Conservation (phyloP, 495 filamentous ascomycete genomes). For the Annulohypoxylon maeteangense region DNA sequence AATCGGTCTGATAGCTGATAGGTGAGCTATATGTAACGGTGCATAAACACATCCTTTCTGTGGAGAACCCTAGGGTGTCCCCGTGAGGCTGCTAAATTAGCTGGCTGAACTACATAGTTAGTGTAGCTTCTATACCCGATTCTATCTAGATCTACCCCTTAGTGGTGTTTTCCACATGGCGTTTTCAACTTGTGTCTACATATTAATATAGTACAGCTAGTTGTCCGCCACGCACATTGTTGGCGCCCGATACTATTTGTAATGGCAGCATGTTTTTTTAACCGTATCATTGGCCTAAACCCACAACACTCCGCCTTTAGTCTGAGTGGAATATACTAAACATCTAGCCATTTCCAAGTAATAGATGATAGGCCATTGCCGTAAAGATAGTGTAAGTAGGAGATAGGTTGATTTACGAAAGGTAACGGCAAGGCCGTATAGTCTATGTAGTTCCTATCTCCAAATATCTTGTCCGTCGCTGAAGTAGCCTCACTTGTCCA, state of each 20-base stretch:
- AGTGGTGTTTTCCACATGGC: background rate
- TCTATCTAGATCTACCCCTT: constrained; percentile 27
- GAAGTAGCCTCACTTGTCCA: background rate
- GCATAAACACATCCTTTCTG: constrained; percentile 1
- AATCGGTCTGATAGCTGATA: background rate
- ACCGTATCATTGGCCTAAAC: constrained; percentile 10
- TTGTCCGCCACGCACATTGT: background rate
- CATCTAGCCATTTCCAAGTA: background rate
- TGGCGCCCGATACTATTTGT: constrained; percentile 26
- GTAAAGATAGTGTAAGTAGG: constrained; percentile 15
- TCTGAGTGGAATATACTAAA: constrained; percentile 8
- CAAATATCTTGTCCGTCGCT: background rate
- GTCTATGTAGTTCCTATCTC: background rate
- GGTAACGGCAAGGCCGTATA: background rate
- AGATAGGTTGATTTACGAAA: constrained; percentile 19
- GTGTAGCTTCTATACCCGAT: constrained; percentile 22
- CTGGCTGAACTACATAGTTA: constrained; percentile 17
- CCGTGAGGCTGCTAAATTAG: constrained; percentile 34
- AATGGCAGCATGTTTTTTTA: constrained; percentile 3
- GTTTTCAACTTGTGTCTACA: constrained; percentile 1
- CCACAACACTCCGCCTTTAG: constrained; percentile 4
- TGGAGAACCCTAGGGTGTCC: constrained; percentile 8
- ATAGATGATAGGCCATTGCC: constrained; percentile 17
- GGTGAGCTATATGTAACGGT: constrained; percentile 15
- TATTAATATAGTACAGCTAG: constrained; percentile 11